phyloP scores from a whole-genome alignment of 164 flowering plant species.

The Kalanchoe fedtschenkoi region DNA sequence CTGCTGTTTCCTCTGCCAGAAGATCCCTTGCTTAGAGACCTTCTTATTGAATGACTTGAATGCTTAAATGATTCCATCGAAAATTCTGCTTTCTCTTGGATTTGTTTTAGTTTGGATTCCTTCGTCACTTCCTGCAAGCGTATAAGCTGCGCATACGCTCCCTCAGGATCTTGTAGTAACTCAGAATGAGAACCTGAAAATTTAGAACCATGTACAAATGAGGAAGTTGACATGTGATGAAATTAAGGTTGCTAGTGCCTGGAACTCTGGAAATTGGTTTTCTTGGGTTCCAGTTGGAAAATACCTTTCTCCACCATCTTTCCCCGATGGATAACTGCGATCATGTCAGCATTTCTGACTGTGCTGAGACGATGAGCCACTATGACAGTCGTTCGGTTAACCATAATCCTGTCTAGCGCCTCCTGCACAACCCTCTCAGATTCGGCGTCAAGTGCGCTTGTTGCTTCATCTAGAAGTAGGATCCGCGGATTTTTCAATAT shows the following conservation, averaged over 20 bases:
- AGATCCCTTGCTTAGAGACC: conserved; percentile 35
- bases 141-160: conserved; percentile 58
- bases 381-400: conserved; percentile 43
- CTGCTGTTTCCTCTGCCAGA: conserved; percentile 33
- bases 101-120: conserved; percentile 20
- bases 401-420: conserved; percentile 54
- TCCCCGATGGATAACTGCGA: conserved; percentile 54
- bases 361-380: conserved; percentile 62
- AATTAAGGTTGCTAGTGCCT: too few relatives aligned
- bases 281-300: neutral
- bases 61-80: conserved; percentile 18
- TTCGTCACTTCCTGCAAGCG: conserved; percentile 37
- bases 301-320: conserved; percentile 58
- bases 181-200: conserved; percentile 50
- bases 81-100: conserved; percentile 14
- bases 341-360: conserved; percentile 51
- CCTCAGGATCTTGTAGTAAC: conserved; percentile 43
- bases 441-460: conserved; percentile 66
- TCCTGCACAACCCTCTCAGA: conserved; percentile 59
- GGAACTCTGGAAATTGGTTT: neutral
- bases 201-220: neutral
- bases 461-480: conserved; percentile 60
- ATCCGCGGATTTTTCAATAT: conserved; percentile 54
- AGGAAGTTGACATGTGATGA: too few relatives aligned
- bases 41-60: conserved; percentile 20